Conservation (phyloP, 495 filamentous ascomycete species). For the Hypoxylon trugodes region DNA sequence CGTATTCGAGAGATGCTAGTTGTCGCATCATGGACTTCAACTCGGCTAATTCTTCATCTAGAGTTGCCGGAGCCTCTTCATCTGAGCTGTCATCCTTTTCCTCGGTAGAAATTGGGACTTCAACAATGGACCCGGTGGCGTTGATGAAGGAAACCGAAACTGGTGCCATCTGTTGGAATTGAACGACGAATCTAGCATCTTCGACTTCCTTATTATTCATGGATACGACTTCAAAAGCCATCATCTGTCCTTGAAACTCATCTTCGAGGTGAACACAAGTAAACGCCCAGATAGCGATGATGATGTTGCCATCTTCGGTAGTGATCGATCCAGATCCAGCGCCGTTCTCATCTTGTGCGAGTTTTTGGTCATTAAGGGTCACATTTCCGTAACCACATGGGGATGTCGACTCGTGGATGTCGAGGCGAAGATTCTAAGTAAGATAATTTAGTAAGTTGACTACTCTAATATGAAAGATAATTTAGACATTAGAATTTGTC, state of each 20-base stretch:
- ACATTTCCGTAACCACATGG: slow-evolving; percentile 51
- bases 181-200: slow-evolving; percentile 53
- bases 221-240: slow-evolving; percentile 56
- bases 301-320: slow-evolving; percentile 36
- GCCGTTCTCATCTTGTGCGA: slow-evolving; percentile 45
- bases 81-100: slow-evolving; percentile 1
- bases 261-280: slow-evolving; percentile 53
- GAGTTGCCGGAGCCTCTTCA: slow-evolving; percentile 14
- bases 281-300: slow-evolving; percentile 55
- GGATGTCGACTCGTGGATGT: slow-evolving; percentile 43
- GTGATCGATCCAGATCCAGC: slow-evolving; percentile 42
- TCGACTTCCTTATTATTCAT: slow-evolving; percentile 46
- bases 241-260: slow-evolving; percentile 53
- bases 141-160: slow-evolving; percentile 54
- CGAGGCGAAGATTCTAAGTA: slow-evolving; percentile 45
- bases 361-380: slow-evolving; percentile 46
- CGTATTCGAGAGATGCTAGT: slow-evolving; percentile 40
- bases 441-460: background rate
- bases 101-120: slow-evolving; percentile 1
- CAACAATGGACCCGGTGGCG: slow-evolving; percentile 28
- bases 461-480: background rate
- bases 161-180: slow-evolving; percentile 54
- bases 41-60: slow-evolving; percentile 45
- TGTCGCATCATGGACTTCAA: slow-evolving; percentile 46
- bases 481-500: background rate